Percentiles rank a stretch among this genome's conserved stretches.
Conservation (phyloP, 1,139 yeast genomes). For the Diutina mesorugosa region DNA sequence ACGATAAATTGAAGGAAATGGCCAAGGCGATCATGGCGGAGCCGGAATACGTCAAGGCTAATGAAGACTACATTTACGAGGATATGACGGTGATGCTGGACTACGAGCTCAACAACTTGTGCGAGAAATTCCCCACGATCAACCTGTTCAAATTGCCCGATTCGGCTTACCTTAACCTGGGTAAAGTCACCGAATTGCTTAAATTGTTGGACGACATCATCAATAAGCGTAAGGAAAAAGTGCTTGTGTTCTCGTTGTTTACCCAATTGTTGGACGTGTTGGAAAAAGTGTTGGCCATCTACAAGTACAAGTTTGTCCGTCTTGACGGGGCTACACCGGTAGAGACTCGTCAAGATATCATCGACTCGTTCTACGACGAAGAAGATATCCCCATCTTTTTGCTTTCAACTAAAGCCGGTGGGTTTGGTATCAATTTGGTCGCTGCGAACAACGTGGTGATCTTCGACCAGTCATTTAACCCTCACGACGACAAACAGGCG, state of each 20-base stretch:
- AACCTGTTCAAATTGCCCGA: slow-evolving; percentile 41
- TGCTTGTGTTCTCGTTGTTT: slow-evolving; percentile 78
- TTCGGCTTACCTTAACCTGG: slow-evolving; percentile 57
- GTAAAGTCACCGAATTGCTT: slow-evolving; percentile 52
- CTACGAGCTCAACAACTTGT: slow-evolving; percentile 67
- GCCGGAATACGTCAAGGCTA: slow-evolving; percentile 68
- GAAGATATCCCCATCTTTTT: slow-evolving; percentile 73
- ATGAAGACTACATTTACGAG: slow-evolving; percentile 61
- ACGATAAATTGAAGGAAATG: slow-evolving; percentile 48
- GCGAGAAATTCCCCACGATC: slow-evolving; percentile 63
- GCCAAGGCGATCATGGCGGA: slow-evolving; percentile 68
- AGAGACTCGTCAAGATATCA: slow-evolving; percentile 83
- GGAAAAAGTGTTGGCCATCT: slow-evolving; percentile 57
- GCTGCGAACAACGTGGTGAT: slow-evolving; percentile 91
- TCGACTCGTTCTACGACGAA: slow-evolving; percentile 81
- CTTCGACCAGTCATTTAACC: slow-evolving; percentile 89
- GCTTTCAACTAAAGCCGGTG: slow-evolving; percentile 93
- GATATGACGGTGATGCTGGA: slow-evolving; percentile 98
- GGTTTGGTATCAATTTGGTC: slow-evolving; percentile 91
- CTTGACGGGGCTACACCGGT: slow-evolving; percentile 92
- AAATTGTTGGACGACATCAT: slow-evolving; percentile 50
- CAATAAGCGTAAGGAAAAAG: slow-evolving; percentile 44
- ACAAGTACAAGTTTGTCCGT: slow-evolving; percentile 64
- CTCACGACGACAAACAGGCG: slow-evolving; percentile 97
- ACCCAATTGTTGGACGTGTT: slow-evolving; percentile 85